phyloP scores from a whole-genome alignment of 139 green algal species.

The Astrephomene gubernaculifera region DNA sequence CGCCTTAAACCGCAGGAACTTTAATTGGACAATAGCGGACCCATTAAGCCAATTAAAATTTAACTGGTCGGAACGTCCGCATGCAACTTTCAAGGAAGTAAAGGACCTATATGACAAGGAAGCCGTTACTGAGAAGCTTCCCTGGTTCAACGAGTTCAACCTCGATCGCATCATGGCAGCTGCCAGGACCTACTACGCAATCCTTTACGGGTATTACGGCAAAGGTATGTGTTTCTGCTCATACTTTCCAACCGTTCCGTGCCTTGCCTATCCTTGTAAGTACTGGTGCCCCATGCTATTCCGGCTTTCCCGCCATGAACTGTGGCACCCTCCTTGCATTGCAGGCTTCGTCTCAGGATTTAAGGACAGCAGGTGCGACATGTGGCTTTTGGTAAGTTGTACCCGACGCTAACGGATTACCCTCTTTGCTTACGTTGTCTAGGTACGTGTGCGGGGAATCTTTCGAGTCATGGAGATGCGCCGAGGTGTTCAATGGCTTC shows the following conservation, averaged over 20 bases:
- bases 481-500: not conserved
- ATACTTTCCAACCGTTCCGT: not conserved
- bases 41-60: slow-evolving; percentile 9
- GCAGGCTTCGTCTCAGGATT: slow-evolving; percentile 23
- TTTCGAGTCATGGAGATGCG: not conserved
- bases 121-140: not conserved
- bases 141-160: slow-evolving; percentile 24
- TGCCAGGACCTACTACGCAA: not conserved
- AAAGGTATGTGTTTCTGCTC: not conserved
- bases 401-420: too few relatives aligned
- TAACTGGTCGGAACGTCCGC: not conserved
- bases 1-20: not conserved
- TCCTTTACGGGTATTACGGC: slow-evolving; percentile 25
- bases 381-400: too few relatives aligned
- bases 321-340: not conserved
- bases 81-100: not conserved
- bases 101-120: not conserved
- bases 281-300: not conserved
- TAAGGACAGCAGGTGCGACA: slow-evolving; percentile 34
- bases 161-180: not conserved
- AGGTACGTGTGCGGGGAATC: slow-evolving; percentile 3
- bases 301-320: not conserved
- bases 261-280: not conserved
- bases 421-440: not conserved
- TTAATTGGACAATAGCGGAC: not conserved